These are phyloP conservation scores for Fusarium verticillioides DNA, from an alignment of 2,329 filamentous ascomycete genomes.

Conservation along the genomic window DNA sequence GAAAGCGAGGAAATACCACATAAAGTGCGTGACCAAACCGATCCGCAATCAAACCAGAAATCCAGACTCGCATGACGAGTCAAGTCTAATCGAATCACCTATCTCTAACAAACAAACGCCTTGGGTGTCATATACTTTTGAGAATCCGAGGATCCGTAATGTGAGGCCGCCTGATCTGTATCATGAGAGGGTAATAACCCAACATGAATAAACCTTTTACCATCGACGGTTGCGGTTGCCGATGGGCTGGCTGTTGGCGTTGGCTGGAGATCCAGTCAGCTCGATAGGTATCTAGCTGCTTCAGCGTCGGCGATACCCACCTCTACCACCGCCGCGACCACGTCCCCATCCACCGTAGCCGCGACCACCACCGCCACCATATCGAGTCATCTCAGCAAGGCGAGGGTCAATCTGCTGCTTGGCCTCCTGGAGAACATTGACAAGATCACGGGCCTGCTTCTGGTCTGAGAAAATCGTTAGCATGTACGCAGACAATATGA, in stretches of 20 bases:
- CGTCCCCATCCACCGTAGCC: conserved; percentile 78
- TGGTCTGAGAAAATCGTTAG: conserved; percentile 70
- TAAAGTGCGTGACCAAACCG: conserved; percentile 37
- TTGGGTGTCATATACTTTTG: conserved; percentile 46
- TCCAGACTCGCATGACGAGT: conserved; percentile 42
- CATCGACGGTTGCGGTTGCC: conserved; percentile 63
- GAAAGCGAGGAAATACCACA: conserved; percentile 28
- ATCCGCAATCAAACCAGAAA: conserved; percentile 41
- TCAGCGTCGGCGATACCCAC: conserved; percentile 56
- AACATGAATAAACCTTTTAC: conserved; percentile 51
- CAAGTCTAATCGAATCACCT: conserved; percentile 46
- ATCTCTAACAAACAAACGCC: conserved; percentile 47
- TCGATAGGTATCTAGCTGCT: conserved; percentile 46
- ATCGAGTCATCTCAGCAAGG: conserved; percentile 95
- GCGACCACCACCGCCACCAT: conserved; percentile 80
- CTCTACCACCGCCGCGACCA: conserved; percentile 67
- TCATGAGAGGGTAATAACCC: conserved; percentile 22
- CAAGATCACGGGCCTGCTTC: conserved; percentile 96
- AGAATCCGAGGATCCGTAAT: conserved; percentile 27
- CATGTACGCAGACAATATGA: neutral
- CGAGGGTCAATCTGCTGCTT: conserved; percentile 98
- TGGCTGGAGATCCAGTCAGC: conserved; percentile 54
- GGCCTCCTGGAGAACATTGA: conserved; percentile 90
- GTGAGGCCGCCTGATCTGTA: conserved; percentile 26
- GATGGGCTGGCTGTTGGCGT: conserved; percentile 63